phyloP scores from a whole-genome alignment of 2,329 filamentous ascomycete genomes.

The Neopestalotiopsis sp. region DNA sequence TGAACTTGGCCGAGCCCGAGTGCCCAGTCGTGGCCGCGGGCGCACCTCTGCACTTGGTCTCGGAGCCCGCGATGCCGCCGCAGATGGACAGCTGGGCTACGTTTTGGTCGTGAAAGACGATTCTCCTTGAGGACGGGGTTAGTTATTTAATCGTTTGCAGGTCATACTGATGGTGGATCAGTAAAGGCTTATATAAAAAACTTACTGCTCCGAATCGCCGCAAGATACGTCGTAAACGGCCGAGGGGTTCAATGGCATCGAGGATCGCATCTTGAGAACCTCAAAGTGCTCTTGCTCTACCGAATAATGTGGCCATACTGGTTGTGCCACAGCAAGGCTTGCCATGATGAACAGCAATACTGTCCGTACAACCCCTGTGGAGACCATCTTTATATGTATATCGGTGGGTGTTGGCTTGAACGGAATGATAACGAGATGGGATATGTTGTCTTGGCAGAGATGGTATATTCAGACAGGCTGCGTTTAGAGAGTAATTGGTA shows the following conservation, averaged over 20 bases:
- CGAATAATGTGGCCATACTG: conserved; percentile 42
- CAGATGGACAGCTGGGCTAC: conserved; percentile 57
- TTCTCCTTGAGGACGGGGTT: conserved; percentile 36
- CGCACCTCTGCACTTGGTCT: conserved; percentile 50
- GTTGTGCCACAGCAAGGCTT: conserved; percentile 37
- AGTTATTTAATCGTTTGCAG: too few species aligned
- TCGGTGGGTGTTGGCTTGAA: neutral
- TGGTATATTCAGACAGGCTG: neutral
- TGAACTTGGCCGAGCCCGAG: conserved; percentile 55
- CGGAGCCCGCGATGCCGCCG: conserved; percentile 54
- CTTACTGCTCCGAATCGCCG: conserved; percentile 47
- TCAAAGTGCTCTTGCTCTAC: conserved; percentile 51
- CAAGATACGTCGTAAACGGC: conserved; percentile 48
- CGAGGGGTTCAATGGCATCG: conserved; percentile 44
- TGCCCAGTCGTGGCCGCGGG: conserved; percentile 50
- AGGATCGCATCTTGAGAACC: conserved; percentile 47
- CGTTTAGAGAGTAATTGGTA: neutral
- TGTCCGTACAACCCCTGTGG: conserved; percentile 35
- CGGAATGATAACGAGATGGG: neutral
- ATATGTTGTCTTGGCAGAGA: neutral
- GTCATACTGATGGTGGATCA: neutral
- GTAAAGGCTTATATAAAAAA: conserved; percentile 5
- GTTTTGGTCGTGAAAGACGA: conserved; percentile 55
- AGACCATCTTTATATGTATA: conserved; percentile 41
- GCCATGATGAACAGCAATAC: conserved; percentile 38